These are phyloP conservation scores for Rugosomyces carneus DNA, from an alignment of 1,284 basidiomycete genomes.

Conservation along the genomic window DNA sequence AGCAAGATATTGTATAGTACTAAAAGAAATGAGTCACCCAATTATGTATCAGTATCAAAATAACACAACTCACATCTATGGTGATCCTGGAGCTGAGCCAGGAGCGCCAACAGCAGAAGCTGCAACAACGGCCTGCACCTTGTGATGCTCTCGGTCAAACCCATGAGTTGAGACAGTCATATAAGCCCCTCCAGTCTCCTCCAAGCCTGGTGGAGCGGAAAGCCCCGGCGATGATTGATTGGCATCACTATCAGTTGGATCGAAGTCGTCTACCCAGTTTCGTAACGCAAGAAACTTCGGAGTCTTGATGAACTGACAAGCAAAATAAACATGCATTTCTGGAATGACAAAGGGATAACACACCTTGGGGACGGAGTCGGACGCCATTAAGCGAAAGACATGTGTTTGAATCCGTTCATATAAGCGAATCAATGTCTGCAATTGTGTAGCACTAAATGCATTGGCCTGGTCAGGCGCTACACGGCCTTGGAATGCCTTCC, in stretches of 20 bases:
- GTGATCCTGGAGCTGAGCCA: conserved; percentile 17
- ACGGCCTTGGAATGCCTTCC: conserved; percentile 71
- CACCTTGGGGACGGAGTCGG: conserved; percentile 94
- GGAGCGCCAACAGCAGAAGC: not conserved
- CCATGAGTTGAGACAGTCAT: conserved; percentile 78
- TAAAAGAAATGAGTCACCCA: conserved; percentile 10
- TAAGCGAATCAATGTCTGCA: conserved; percentile 88
- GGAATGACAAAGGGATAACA: conserved; percentile 17
- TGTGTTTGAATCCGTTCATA: conserved; percentile 97
- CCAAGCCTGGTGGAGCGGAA: conserved; percentile 64
- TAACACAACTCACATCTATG: conserved; percentile 17
- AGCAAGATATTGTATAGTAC: conserved; percentile 6
- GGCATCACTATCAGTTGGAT: conserved; percentile 59
- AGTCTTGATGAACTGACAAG: conserved; percentile 73
- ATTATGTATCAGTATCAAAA: too few species aligned
- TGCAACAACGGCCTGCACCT: conserved; percentile 18
- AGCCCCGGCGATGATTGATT: conserved; percentile 47
- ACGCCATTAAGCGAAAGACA: conserved; percentile 96
- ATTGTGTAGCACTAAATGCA: conserved; percentile 85
- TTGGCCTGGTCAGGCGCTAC: conserved; percentile 74
- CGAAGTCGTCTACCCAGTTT: conserved; percentile 68
- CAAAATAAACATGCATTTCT: conserved; percentile 8
- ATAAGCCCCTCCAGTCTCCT: conserved; percentile 76
- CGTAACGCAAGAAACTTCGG: conserved; percentile 70
- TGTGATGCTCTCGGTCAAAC: conserved; percentile 53